Percentiles rank a stretch among this genome's conserved stretches.
Conservation (phyloP, 2,329 filamentous ascomycete genomes). For the Emmonsiellopsis sp. region DNA sequence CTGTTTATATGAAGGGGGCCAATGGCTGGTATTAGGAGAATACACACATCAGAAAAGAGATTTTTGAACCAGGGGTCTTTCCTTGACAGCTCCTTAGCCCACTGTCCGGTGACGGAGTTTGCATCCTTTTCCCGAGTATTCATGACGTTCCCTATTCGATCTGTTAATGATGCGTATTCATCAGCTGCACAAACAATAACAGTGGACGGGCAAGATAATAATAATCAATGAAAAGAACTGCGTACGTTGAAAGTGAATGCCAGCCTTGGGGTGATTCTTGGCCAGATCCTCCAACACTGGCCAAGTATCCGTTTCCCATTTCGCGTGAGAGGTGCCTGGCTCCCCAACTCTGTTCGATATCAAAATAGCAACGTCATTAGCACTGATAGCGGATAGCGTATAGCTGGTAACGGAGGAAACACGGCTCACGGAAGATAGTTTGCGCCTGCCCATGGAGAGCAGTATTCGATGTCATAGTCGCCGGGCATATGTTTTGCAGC, state of each 20-base stretch:
- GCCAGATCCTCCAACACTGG: conserved; percentile 51
- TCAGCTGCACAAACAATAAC: not conserved
- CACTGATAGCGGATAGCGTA: not conserved
- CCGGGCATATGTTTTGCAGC: conserved; percentile 86
- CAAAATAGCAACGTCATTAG: not conserved
- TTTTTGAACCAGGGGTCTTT: conserved; percentile 65
- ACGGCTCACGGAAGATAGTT: conserved; percentile 61
- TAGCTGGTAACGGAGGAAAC: not conserved
- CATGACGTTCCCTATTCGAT: conserved; percentile 36
- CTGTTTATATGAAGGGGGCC: not conserved
- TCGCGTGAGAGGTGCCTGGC: conserved; percentile 27
- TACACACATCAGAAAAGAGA: conserved; percentile 56
- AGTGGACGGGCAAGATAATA: not conserved
- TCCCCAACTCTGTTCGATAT: conserved; percentile 25
- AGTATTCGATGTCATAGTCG: conserved; percentile 85
- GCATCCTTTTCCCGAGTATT: conserved; percentile 58
- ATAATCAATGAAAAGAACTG: not conserved
- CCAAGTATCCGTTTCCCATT: conserved; percentile 58
- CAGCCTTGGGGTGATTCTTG: conserved; percentile 61
- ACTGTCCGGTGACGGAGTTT: conserved; percentile 41
- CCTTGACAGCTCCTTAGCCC: conserved; percentile 58
- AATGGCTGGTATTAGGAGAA: not conserved
- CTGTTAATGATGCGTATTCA: not conserved
- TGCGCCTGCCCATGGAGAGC: conserved; percentile 80
- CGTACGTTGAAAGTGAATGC: conserved; percentile 66